Conservation (phyloP, 78 protist genomes). For the Capsaspora owczarzaki region DNA sequence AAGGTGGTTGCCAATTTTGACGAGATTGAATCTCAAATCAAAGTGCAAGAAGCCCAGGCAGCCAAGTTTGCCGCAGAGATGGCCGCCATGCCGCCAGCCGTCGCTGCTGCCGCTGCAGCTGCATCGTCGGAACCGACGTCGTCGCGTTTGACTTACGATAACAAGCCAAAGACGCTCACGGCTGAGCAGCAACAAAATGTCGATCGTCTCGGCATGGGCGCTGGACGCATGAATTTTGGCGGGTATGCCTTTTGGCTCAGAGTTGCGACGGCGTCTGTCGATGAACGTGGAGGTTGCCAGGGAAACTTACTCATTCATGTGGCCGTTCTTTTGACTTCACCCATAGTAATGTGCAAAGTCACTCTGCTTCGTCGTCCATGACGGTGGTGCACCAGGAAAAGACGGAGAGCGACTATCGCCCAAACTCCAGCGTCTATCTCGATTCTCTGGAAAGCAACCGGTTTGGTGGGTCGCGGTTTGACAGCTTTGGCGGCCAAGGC, state of each 20-base stretch:
- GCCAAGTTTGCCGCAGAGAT: no score
- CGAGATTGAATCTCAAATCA: background rate
- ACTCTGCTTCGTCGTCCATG: background rate
- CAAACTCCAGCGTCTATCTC: background rate
- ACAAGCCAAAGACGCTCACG: background rate
- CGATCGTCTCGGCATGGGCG: background rate
- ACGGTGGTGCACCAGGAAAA: conserved; percentile 3
- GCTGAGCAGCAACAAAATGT: background rate
- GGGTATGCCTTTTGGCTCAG: background rate
- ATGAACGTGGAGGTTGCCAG: no score
- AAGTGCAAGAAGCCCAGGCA: no score
- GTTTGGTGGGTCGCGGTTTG: background rate
- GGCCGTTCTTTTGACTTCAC: no score
- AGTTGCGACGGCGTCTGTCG: no score
- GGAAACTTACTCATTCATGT: no score
- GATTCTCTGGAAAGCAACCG: background rate
- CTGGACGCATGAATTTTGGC: background rate
- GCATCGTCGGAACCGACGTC: no score
- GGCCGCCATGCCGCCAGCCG: no score
- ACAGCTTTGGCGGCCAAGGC: background rate
- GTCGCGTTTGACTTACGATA: no score
- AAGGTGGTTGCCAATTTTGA: background rate
- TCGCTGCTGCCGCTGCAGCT: no score
- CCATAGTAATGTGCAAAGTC: no score
- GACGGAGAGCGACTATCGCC: background rate